These are phyloP conservation scores for Candida maltosa DNA, from an alignment of 805 yeast genomes.

Conservation along the genomic window DNA sequence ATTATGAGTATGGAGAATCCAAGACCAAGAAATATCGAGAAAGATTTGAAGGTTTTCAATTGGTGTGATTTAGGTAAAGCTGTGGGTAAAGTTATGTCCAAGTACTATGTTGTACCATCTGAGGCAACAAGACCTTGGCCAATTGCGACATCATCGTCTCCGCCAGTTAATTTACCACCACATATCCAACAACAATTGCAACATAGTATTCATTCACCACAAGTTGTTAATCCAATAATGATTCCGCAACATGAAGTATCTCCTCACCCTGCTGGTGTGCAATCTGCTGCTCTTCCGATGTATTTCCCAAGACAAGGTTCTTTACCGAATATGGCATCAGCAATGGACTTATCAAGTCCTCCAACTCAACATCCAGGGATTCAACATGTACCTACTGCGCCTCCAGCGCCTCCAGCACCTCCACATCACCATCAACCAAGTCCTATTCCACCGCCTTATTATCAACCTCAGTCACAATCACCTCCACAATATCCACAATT, in stretches of 20 bases:
- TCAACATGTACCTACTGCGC: no score
- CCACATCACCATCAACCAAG: background rate
- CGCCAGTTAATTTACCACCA: background rate
- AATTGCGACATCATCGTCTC: background rate
- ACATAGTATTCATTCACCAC: no score
- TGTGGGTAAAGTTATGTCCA: conserved; percentile 52
- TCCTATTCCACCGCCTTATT: background rate
- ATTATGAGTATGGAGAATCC: conserved; percentile 64
- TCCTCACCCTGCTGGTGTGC: conserved; percentile 1
- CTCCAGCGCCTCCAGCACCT: background rate
- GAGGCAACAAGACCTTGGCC: no score
- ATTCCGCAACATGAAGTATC: background rate
- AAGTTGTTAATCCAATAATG: background rate
- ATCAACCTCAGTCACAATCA: no score
- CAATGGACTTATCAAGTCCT: background rate
- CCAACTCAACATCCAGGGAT: background rate
- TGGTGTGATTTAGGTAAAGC: conserved; percentile 58
- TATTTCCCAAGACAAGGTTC: no score
- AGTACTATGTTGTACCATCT: conserved; percentile 37
- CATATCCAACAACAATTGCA: background rate
- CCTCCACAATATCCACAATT: no score
- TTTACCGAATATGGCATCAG: background rate
- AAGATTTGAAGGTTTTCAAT: conserved; percentile 63
- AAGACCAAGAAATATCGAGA: conserved; percentile 66
- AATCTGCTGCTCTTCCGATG: background rate